Base-by-base conservation (phyloP, 2,329 filamentous ascomycete species). In the Anthostomella pinea region DNA sequence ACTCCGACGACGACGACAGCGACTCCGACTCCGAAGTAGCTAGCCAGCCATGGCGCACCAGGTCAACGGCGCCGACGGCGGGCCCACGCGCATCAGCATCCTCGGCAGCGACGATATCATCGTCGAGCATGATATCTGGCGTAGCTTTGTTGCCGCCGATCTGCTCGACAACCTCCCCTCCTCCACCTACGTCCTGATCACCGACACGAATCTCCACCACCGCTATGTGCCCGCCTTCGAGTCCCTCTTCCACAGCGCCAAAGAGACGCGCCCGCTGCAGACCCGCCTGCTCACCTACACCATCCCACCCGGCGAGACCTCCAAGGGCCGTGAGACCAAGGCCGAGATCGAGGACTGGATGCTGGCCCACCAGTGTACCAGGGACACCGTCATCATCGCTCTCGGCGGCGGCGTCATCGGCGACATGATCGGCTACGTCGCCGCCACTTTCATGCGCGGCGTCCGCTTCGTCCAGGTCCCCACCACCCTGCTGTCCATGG, bases 341-440 rank as follows among this genome's bases (percentile, higher is more conserved):
- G 90, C 85, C 29, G 85, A 91, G 53, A 90, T 98, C 35, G 93
- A 98, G 64, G 93, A 98, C 65, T 98, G 93, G 93, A 84, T 98
- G 79, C 73, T 97, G 41, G 79, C 81, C 50, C 81, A 95, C 54
- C 82, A 84, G 83, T 98, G 93, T 68, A 95, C 90, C 17, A 77
- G 93, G 51, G 93, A 98, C 64, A 95, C 89, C 0, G 87, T 98
- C 47, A 83, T 98, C 41, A 87, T 98, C 60, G 93, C 93, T 16
- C 77, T 98, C 8, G 93, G 93, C 20, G 93, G 93, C 48, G 93
- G 93, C 39, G 93, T 98, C 43, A 96, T 98, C 64, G 93, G 93
- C 20, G 93, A 98, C 64, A 85, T 98, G 85, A 90, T 95, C 46
- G 93, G 93, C 34, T 98, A 95, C 61, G 89, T 97, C 33, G 93